These are phyloP conservation scores for Pichiaceae sp. DNA, from an alignment of 1,139 yeast genomes.

Conservation along the genomic window DNA sequence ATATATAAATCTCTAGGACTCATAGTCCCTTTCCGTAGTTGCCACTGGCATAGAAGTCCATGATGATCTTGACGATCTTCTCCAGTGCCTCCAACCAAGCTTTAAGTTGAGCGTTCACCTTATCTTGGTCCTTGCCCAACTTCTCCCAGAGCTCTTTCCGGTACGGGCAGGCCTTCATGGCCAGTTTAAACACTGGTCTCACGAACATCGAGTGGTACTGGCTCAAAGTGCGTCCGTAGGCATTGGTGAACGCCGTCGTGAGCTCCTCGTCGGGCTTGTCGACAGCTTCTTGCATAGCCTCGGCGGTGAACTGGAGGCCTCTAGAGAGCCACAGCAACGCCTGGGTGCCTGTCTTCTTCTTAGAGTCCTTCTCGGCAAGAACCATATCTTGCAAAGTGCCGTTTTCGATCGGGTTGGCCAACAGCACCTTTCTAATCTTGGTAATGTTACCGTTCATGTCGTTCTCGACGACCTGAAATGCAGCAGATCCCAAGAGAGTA, in stretches of 20 bases:
- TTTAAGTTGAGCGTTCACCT: slow-evolving; percentile 55
- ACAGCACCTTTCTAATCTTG: slow-evolving; percentile 61
- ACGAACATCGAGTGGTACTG: slow-evolving; percentile 76
- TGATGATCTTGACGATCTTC: slow-evolving; percentile 60
- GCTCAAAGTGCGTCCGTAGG: slow-evolving; percentile 71
- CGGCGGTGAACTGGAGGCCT: slow-evolving; percentile 84
- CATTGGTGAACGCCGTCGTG: slow-evolving; percentile 71
- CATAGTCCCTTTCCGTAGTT: slow-evolving; percentile 86
- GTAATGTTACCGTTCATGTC: slow-evolving; percentile 85
- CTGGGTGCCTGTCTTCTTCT: slow-evolving; percentile 77
- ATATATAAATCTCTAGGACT: slow-evolving; percentile 5
- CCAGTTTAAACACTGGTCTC: slow-evolving; percentile 83
- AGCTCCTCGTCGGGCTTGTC: slow-evolving; percentile 55
- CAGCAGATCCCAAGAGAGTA: slow-evolving; percentile 74
- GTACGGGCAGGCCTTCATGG: slow-evolving; percentile 94
- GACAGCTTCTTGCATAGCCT: slow-evolving; percentile 75
- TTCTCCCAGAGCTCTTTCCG: slow-evolving; percentile 78
- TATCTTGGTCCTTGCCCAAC: slow-evolving; percentile 62
- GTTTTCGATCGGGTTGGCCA: slow-evolving; percentile 55
- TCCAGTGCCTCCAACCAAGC: slow-evolving; percentile 76
- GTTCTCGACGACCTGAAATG: slow-evolving; percentile 76
- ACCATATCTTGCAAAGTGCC: slow-evolving; percentile 72
- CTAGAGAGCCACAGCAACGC: slow-evolving; percentile 83
- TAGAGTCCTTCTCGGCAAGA: slow-evolving; percentile 48
- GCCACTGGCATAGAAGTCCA: slow-evolving; percentile 70